These are phyloP conservation scores for Suillus bovinus DNA, from an alignment of 768 basidiomycete genomes.

Conservation along the genomic window DNA sequence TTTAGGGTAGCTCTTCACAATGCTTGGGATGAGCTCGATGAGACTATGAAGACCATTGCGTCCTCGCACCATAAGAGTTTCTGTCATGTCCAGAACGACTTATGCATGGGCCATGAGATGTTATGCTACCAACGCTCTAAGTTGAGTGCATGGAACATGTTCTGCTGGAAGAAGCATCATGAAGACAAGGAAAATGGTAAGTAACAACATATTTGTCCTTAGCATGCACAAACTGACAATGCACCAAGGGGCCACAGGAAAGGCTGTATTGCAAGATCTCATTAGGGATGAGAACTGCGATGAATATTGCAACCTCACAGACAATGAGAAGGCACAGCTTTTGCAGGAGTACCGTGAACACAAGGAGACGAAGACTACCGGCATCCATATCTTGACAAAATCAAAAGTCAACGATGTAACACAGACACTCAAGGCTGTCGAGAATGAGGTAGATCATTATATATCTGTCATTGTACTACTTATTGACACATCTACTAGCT, in stretches of 20 bases:
- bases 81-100: slow-evolving; percentile 1
- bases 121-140: neutral
- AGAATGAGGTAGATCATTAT: slow-evolving; percentile 8
- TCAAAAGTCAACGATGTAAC: slow-evolving; percentile 14
- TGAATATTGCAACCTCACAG: neutral
- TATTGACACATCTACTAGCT: neutral
- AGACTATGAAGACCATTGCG: slow-evolving; percentile 2
- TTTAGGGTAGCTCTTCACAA: slow-evolving; percentile 8
- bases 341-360: neutral
- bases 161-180: slow-evolving; percentile 13
- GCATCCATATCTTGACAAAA: slow-evolving; percentile 5
- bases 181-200: neutral
- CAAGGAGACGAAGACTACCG: neutral
- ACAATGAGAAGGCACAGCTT: neutral
- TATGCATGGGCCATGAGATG: neutral
- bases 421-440: slow-evolving; percentile 10
- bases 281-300: neutral
- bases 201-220: neutral
- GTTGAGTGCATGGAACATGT: slow-evolving; percentile 8
- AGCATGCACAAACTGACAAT: neutral
- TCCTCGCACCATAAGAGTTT: slow-evolving; percentile 11
- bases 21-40: slow-evolving; percentile 10
- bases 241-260: neutral
- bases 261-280: neutral
- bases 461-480: neutral